These are phyloP conservation scores for Pueraria montana DNA, from an alignment of 306 rosid genomes.

Conservation along the genomic window DNA sequence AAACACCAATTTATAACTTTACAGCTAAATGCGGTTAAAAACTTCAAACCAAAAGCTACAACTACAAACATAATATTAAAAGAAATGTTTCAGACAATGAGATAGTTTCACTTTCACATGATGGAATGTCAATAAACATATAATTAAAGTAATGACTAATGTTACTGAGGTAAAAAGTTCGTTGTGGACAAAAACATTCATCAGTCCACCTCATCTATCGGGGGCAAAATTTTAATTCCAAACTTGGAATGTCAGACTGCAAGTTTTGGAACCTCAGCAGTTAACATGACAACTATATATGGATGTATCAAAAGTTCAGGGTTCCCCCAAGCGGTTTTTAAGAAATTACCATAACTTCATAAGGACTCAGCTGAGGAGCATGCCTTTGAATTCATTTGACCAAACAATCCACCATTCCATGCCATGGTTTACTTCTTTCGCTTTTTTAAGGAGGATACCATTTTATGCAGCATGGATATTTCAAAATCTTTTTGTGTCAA, in stretches of 20 bases:
- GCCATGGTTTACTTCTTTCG: not conserved
- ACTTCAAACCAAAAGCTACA: not conserved
- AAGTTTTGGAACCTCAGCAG: constrained; percentile 9
- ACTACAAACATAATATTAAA: not conserved
- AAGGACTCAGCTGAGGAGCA: constrained; percentile 1
- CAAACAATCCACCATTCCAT: not conserved
- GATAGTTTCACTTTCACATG: not conserved
- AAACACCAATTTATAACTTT: not conserved
- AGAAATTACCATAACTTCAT: not conserved
- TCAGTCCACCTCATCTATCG: constrained; percentile 4
- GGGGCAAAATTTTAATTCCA: constrained; percentile 28
- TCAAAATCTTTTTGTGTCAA: constrained; percentile 66
- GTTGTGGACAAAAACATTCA: not conserved
- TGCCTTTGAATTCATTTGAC: constrained; percentile 15
- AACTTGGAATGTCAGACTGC: not conserved
- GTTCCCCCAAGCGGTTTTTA: not conserved
- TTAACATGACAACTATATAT: not conserved
- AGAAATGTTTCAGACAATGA: not conserved
- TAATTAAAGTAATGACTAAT: not conserved
- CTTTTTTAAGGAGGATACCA: constrained; percentile 41
- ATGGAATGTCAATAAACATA: not conserved
- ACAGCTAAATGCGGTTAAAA: not conserved
- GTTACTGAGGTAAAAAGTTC: not conserved
- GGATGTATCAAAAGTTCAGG: not conserved
- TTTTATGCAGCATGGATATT: constrained; percentile 52